phyloP scores from a whole-genome alignment of 371 early-diverging fungal species.

The Smittium culicis region DNA sequence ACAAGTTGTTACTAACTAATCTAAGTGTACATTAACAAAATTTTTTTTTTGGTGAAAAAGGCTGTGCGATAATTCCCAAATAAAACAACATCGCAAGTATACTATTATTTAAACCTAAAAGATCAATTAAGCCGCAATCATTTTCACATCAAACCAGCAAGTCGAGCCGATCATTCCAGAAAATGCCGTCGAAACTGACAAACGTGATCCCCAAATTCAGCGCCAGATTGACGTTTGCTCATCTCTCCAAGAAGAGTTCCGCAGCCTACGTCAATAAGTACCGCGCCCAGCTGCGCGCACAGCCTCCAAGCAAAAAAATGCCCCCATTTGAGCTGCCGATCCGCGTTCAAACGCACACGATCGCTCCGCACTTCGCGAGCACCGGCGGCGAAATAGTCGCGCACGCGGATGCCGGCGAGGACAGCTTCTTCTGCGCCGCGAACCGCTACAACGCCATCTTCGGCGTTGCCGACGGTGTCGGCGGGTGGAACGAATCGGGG shows the following conservation, averaged over 20 bases:
- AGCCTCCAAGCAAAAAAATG: background rate
- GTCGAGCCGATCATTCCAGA: no score
- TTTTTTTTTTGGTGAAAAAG: no score
- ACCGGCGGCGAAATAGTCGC: constrained; percentile 12
- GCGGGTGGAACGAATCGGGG: constrained; percentile 32
- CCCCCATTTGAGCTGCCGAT: background rate
- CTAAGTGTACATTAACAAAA: no score
- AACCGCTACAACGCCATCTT: constrained; percentile 23
- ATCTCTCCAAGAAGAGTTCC: constrained; percentile 1
- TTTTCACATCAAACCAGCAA: no score
- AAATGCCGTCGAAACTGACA: background rate
- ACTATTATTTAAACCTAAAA: no score
- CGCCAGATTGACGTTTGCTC: background rate
- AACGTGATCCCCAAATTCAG: background rate
- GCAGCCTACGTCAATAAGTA: constrained; percentile 1
- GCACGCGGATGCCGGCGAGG: constrained; percentile 29
- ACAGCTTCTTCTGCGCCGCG: constrained; percentile 25
- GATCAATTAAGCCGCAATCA: no score
- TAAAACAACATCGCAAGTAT: no score
- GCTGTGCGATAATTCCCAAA: no score
- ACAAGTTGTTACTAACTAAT: no score
- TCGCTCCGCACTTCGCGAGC: constrained; percentile 15
- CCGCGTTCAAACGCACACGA: background rate
- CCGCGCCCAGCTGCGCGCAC: background rate
- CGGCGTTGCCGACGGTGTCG: constrained; percentile 32